Percentiles rank a stretch among this genome's conserved stretches.
These are phyloP conservation scores for Fusarium algeriense DNA, from an alignment of 2,329 filamentous ascomycete species.

Conservation along the genomic window DNA sequence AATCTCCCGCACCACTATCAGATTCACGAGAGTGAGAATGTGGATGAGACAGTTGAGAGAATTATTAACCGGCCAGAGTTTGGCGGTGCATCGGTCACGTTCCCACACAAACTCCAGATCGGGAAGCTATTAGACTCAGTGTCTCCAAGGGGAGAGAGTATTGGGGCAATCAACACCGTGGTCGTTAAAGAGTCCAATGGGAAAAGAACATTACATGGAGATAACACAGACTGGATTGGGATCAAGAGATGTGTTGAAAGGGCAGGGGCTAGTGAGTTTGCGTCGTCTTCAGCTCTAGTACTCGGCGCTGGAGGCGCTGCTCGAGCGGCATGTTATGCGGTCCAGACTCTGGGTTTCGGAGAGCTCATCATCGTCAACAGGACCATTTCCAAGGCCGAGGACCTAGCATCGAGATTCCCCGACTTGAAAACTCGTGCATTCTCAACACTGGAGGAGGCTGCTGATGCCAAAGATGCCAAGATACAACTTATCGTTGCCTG, in stretches of 20 bases:
- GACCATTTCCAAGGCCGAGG: background rate
- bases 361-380: slow-evolving; percentile 9
- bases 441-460: background rate
- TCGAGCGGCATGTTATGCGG: slow-evolving; percentile 11
- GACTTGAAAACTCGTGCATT: background rate
- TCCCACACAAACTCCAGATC: slow-evolving; percentile 20
- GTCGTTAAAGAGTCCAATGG: background rate
- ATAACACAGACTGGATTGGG: slow-evolving; percentile 12
- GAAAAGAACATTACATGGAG: background rate
- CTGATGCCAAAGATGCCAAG: rapidly evolving
- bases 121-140: background rate
- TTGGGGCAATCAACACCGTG: slow-evolving; percentile 3
- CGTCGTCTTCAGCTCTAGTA: background rate
- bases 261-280: background rate
- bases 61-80: background rate
- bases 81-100: slow-evolving; percentile 5
- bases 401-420: background rate
- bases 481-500: background rate
- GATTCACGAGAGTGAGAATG: slow-evolving; percentile 14
- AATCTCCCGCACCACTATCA: slow-evolving; percentile 2
- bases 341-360: background rate
- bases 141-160: background rate
- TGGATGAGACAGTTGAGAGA: background rate
- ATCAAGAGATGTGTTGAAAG: slow-evolving; percentile 16
- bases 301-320: slow-evolving; percentile 6